phyloP scores from a whole-genome alignment of 2,329 filamentous ascomycete genomes.

The Pseudohalonectria lignicola region DNA sequence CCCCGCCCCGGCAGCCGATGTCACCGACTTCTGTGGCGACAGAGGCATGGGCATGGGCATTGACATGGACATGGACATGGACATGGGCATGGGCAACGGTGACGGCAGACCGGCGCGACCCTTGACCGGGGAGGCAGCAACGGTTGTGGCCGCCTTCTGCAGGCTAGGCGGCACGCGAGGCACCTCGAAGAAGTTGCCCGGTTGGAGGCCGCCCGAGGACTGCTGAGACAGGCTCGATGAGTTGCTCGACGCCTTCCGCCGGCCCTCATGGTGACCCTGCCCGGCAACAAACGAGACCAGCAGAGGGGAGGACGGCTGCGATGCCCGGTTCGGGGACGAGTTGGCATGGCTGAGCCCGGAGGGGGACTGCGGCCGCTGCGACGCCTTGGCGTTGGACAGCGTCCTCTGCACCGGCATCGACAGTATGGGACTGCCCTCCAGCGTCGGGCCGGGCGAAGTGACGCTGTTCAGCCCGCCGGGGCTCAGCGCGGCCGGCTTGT shows the following conservation, averaged over 20 bases:
- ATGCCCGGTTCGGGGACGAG: constrained; percentile 78
- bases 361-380: constrained; percentile 74
- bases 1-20: too few species aligned
- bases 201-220: constrained; percentile 57
- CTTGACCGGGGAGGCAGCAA: constrained; percentile 46
- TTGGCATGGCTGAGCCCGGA: constrained; percentile 69
- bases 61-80: constrained; percentile 42
- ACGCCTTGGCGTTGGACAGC: constrained; percentile 69
- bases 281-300: constrained; percentile 92
- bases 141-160: constrained; percentile 48
- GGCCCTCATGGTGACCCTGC: constrained; percentile 61
- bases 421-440: constrained; percentile 79
- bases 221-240: constrained; percentile 77
- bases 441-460: constrained; percentile 52
- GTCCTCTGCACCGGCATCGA: constrained; percentile 72
- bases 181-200: constrained; percentile 61
- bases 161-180: constrained; percentile 50
- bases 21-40: constrained; percentile 53
- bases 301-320: constrained; percentile 73
- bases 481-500: constrained; percentile 35
- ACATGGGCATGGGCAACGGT: constrained; percentile 32
- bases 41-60: constrained; percentile 35
- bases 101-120: constrained; percentile 35
- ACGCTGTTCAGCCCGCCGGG: constrained; percentile 20
- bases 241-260: constrained; percentile 85